Evolutionary conservation across 2,329 filamentous ascomycete genomes (phyloP).

Genomic region (Ramularia endophylla): DNA sequence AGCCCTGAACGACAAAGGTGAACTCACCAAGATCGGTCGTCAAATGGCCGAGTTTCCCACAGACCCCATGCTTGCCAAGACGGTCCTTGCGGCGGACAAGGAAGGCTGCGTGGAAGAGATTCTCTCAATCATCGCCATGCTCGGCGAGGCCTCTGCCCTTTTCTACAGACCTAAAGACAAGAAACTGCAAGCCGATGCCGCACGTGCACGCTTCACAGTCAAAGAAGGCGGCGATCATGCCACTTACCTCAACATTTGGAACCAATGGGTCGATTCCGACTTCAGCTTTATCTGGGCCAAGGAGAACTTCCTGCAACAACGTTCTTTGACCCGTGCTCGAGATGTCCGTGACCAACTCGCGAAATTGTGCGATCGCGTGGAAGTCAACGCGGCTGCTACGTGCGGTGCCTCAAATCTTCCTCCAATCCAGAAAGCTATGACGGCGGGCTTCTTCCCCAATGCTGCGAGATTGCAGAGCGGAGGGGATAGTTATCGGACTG

Average conservation of each 20-base stretch:
- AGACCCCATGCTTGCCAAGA: conserved; percentile 84
- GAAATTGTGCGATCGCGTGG: conserved; percentile 88
- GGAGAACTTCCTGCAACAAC: conserved; percentile 91
- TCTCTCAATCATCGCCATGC: conserved; percentile 88
- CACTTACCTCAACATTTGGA: conserved; percentile 86
- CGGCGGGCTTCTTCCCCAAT: conserved; percentile 91
- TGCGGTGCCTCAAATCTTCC: conserved; percentile 65
- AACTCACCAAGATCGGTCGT: conserved; percentile 82
- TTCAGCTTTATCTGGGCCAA: conserved; percentile 81
- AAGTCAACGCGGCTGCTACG: conserved; percentile 58
- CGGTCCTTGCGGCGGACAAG: conserved; percentile 80
- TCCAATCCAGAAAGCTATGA: conserved; percentile 81
- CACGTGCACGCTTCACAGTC: conserved; percentile 79
- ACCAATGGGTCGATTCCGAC: conserved; percentile 90
- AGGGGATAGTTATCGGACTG: conserved; percentile 82
- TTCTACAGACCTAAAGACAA: conserved; percentile 98
- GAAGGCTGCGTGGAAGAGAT: conserved; percentile 93
- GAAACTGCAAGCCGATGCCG: conserved; percentile 91
- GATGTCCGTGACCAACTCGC: conserved; percentile 90
- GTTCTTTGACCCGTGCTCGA: conserved; percentile 78
- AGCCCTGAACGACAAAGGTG: conserved; percentile 79
- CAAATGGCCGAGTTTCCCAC: conserved; percentile 96
- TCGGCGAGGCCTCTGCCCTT: conserved; percentile 78
- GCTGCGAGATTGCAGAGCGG: conserved; percentile 76
- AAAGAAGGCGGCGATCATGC: conserved; percentile 88